Evolutionary conservation across 768 basidiomycete species (phyloP), one percentile per base, ranked within the genome.

Genomic region (Rhizopogon rudus): DNA sequence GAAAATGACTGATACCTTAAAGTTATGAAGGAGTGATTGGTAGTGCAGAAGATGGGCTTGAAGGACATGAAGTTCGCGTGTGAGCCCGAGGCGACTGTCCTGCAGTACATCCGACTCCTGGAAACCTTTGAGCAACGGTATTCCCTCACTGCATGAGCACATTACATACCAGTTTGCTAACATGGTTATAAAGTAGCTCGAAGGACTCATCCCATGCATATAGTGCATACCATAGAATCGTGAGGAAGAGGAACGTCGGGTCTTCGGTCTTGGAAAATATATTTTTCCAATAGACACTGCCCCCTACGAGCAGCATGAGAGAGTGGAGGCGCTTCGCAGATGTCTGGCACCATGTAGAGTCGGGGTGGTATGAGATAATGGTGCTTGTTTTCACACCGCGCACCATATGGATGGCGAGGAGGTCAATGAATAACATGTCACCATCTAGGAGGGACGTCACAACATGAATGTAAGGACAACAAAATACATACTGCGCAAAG

Each of bases 131-230:
- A 41, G 29, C 13, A 2, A 46, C 16, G 9, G 3, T 33, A 14
- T 14, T 55, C 16, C 52, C 9, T n/a, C 43, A 6, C 25, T 4
- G 4, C 5, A 44, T 5, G 13, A 3, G 6, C 13, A 41, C 6
- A 33, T 33, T n/a, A 66, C 79, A 44, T 62, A 82, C 81, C 74
- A 85, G 61, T 31, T 58, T 66, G 56, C 75, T 77, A 28, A 84
- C 76, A 56, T 85, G 79, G 8, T 63, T 55, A 58, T 80, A 81
- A 29, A 85, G 62, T 5, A 65, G 60, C 62, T 83, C 82, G 28
- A 83, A 71, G 4, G 80, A 69, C 61, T 85, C 82, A 54, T 85
- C 83, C 81, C 83, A 85, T 1, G 81, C 73, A 59, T 85, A 84
- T 22, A 83, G 65, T 1, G 80, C 77, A 60, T 83, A 82, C 83